These are phyloP conservation scores for Phytophthora quininea DNA, from an alignment of 352 stramenopile genomes.

Conservation along the genomic window DNA sequence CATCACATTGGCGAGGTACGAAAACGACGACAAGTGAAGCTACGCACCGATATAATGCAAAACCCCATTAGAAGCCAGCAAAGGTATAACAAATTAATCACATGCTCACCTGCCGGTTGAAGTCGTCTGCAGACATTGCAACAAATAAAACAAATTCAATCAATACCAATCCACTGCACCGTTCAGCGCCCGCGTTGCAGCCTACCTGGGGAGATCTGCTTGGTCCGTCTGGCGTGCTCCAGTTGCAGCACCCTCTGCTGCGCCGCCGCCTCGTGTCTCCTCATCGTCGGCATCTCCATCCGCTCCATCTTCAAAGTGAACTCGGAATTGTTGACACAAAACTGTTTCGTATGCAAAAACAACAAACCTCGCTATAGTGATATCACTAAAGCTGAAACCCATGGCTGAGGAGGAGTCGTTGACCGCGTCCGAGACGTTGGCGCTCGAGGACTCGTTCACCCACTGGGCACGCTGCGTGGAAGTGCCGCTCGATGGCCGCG, in stretches of 20 bases:
- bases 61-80: neutral
- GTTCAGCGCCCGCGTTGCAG: neutral
- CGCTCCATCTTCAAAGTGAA: neutral
- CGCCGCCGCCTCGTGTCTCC: constrained; percentile 37
- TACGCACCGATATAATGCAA: constrained; percentile 8
- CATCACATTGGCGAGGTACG: constrained; percentile 61
- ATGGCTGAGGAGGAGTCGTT: constrained; percentile 71
- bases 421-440: constrained; percentile 59
- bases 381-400: neutral
- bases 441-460: constrained; percentile 79
- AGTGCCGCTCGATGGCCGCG: constrained; percentile 52
- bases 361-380: neutral
- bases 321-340: neutral
- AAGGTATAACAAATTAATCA: neutral
- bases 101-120: constrained; percentile 48
- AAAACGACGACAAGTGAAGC: constrained; percentile 58
- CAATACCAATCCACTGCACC: neutral
- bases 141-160: neutral
- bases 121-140: constrained; percentile 37
- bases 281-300: constrained; percentile 3
- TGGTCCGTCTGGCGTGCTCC: constrained; percentile 45
- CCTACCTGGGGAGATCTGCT: constrained; percentile 49
- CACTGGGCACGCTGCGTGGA: constrained; percentile 82
- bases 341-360: neutral
- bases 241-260: constrained; percentile 47